These are phyloP conservation scores for Lablab purpureus DNA, from an alignment of 306 rosid genomes.

Conservation along the genomic window DNA sequence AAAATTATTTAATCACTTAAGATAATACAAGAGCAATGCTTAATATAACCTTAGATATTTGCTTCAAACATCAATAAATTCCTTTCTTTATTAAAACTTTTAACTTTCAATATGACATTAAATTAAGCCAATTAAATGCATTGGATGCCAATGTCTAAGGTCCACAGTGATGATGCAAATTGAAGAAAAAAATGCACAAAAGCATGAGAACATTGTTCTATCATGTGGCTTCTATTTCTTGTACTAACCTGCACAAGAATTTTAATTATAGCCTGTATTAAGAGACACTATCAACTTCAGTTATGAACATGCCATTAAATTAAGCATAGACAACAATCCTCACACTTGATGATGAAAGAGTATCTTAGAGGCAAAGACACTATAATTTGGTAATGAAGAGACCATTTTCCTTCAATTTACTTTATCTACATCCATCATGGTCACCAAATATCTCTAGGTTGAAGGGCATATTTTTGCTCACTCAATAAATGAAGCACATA, in stretches of 20 bases:
- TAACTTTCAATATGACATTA: neutral
- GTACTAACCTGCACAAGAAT: neutral
- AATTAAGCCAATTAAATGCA: neutral
- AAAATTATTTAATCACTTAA: neutral
- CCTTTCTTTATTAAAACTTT: too few relatives aligned
- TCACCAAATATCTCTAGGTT: neutral
- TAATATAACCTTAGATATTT: neutral
- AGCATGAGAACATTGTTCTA: neutral
- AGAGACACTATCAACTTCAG: neutral
- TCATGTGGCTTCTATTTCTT: neutral
- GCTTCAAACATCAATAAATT: neutral
- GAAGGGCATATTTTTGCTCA: constrained; percentile 18
- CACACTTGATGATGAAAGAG: neutral
- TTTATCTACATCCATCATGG: constrained; percentile 44
- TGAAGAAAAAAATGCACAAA: neutral
- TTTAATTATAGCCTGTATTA: neutral
- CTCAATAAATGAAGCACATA: neutral
- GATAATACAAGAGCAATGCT: neutral
- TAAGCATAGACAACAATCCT: neutral
- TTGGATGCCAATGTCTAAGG: neutral
- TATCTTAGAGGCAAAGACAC: constrained; percentile 1
- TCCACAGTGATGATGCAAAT: neutral
- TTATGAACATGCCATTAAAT: neutral
- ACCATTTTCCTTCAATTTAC: neutral
- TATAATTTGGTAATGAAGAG: neutral